Percentiles rank a stretch among this genome's conserved stretches.
phyloP scores from a whole-genome alignment of 2,329 filamentous ascomycete species.

The Pseudonectria buxi region DNA sequence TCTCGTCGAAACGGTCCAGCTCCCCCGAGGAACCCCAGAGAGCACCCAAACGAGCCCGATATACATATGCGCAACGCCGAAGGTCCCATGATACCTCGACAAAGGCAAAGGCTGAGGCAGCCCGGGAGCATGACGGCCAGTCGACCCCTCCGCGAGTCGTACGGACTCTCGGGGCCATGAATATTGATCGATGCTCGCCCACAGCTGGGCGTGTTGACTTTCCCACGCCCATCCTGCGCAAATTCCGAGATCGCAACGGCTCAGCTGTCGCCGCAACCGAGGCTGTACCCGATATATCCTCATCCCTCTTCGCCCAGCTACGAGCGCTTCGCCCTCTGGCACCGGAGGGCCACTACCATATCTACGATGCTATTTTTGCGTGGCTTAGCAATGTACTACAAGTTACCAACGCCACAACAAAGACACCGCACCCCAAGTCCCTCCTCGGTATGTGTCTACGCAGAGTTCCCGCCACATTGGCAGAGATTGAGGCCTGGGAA shows the following conservation, averaged over 20 bases:
- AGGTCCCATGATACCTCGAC: slow-evolving; percentile 1
- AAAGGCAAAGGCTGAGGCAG: too few species aligned
- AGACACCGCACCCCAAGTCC: slow-evolving; percentile 23
- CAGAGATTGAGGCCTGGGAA: slow-evolving; percentile 30
- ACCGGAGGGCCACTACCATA: slow-evolving; percentile 19
- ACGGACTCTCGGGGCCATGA: slow-evolving; percentile 26
- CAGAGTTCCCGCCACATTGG: slow-evolving; percentile 22
- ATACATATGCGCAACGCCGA: slow-evolving; percentile 23
- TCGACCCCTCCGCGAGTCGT: slow-evolving; percentile 21
- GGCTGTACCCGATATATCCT: slow-evolving; percentile 1
- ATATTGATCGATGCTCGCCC: slow-evolving; percentile 19
- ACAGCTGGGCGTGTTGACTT: slow-evolving; percentile 21
- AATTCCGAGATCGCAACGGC: slow-evolving; percentile 17
- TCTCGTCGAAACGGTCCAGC: slow-evolving; percentile 16
- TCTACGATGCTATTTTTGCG: slow-evolving; percentile 28
- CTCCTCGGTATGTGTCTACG: slow-evolving; percentile 32
- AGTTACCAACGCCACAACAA: slow-evolving; percentile 16
- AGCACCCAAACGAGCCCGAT: slow-evolving; percentile 21
- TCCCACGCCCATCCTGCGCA: slow-evolving; percentile 22
- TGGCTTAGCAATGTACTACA: slow-evolving; percentile 25
- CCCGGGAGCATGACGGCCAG: neutral
- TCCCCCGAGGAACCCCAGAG: slow-evolving; percentile 3
- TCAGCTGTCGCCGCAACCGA: slow-evolving; percentile 2
- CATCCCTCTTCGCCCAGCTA: slow-evolving; percentile 15
- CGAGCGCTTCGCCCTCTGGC: slow-evolving; percentile 17